Percentiles rank a stretch among this genome's conserved stretches.
These are phyloP conservation scores for Aethionema arabicum DNA, from an alignment of 345 rosid genomes.

Conservation along the genomic window DNA sequence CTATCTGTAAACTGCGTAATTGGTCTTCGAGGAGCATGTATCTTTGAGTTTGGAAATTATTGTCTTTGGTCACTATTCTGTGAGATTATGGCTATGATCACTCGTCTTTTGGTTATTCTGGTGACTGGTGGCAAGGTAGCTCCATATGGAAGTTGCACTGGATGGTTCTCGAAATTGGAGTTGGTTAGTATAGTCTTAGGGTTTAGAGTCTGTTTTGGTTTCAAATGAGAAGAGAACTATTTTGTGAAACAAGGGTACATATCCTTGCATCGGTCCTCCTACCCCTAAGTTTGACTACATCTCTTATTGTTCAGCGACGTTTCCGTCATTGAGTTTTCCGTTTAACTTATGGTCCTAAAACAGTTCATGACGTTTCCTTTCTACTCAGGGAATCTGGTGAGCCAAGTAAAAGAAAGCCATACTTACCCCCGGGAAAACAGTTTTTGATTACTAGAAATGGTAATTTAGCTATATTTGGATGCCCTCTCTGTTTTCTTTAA, in stretches of 20 bases:
- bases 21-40: not conserved
- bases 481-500: not conserved
- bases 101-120: not conserved
- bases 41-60: not conserved
- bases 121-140: too few relatives aligned
- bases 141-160: too few relatives aligned
- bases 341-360: not conserved
- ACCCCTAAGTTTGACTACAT: not conserved
- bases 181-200: too few relatives aligned
- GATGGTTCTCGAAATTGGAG: too few relatives aligned
- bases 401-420: slow-evolving; percentile 78
- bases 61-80: not conserved
- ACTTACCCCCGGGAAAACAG: slow-evolving; percentile 78
- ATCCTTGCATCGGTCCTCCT: not conserved
- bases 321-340: not conserved
- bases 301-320: not conserved
- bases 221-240: too few relatives aligned
- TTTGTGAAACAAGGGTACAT: too few relatives aligned
- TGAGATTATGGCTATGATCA: not conserved
- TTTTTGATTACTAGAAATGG: slow-evolving; percentile 89
- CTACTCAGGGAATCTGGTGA: slow-evolving; percentile 87
- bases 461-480: slow-evolving; percentile 21
- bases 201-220: too few relatives aligned
- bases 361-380: not conserved
- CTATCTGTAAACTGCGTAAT: not conserved